These are phyloP conservation scores for Debaryomyces fabryi DNA, from an alignment of 1,139 yeast species.

Conservation along the genomic window DNA sequence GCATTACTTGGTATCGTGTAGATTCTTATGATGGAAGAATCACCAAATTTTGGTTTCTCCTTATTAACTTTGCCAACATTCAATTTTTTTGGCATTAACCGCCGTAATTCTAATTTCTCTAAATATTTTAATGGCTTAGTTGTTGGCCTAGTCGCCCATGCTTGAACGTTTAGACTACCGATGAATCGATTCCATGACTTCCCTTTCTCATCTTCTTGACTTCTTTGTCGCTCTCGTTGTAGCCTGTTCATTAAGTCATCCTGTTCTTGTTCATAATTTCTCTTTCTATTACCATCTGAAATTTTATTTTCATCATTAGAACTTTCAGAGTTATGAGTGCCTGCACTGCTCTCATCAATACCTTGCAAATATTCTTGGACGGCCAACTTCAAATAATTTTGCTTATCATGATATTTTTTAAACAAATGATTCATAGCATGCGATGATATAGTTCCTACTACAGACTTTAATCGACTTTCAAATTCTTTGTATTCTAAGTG, in stretches of 20 bases:
- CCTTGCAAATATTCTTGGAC: slow-evolving; percentile 28
- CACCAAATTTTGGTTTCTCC: slow-evolving; percentile 23
- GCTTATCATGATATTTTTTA: slow-evolving; percentile 24
- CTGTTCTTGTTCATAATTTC: slow-evolving; percentile 9
- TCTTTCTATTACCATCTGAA: slow-evolving; percentile 2
- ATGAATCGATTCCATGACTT: slow-evolving; percentile 44
- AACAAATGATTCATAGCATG: slow-evolving; percentile 22
- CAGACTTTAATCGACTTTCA: slow-evolving; percentile 21
- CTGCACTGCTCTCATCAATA: slow-evolving; percentile 11
- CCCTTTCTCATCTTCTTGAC: slow-evolving; percentile 17
- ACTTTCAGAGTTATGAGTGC: slow-evolving; percentile 12
- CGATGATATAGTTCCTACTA: slow-evolving; percentile 27
- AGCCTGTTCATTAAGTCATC: slow-evolving; percentile 19
- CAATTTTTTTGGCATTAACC: slow-evolving; percentile 32
- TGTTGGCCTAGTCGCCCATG: slow-evolving; percentile 85
- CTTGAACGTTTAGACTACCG: slow-evolving; percentile 73
- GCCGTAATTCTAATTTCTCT: slow-evolving; percentile 46
- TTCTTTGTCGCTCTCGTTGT: slow-evolving; percentile 16
- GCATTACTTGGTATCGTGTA: slow-evolving; percentile 28
- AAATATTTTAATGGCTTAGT: slow-evolving; percentile 52
- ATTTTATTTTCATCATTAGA: slow-evolving; percentile 13
- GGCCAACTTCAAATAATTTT: slow-evolving; percentile 31
- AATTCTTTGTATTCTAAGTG: slow-evolving; percentile 19
- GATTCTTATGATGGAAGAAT: slow-evolving; percentile 37
- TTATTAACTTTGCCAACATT: slow-evolving; percentile 19